phyloP scores from a whole-genome alignment of 2,329 filamentous ascomycete genomes.

The Cyclaneusma minus region DNA sequence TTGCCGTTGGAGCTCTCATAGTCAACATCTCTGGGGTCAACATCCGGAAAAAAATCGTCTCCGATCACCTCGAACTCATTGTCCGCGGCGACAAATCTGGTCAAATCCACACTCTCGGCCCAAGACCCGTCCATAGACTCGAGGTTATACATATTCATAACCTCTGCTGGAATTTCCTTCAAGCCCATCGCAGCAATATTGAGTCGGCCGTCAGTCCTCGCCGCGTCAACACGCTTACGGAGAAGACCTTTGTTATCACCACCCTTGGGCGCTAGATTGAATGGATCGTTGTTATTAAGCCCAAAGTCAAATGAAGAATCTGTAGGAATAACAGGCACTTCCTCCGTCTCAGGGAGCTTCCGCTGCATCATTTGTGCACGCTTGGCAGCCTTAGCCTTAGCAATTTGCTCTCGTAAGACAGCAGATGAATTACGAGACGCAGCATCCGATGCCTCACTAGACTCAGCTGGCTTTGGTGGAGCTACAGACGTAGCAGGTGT shows the following conservation, averaged over 20 bases:
- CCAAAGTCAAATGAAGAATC: constrained; percentile 41
- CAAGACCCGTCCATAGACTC: constrained; percentile 56
- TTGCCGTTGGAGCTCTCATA: constrained; percentile 53
- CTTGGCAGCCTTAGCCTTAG: constrained; percentile 76
- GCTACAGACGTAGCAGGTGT: neutral
- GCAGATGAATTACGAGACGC: constrained; percentile 54
- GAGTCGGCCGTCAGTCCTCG: constrained; percentile 62
- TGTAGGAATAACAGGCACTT: constrained; percentile 27
- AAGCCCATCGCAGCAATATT: constrained; percentile 80
- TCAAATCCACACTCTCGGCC: constrained; percentile 84
- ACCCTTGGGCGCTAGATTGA: constrained; percentile 48
- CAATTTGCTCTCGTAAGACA: constrained; percentile 77
- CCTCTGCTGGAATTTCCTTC: constrained; percentile 64
- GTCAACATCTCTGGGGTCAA: constrained; percentile 37
- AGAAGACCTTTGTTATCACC: constrained; percentile 49
- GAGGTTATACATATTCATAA: constrained; percentile 81
- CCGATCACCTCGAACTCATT: constrained; percentile 69
- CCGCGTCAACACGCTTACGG: constrained; percentile 54
- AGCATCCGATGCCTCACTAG: constrained; percentile 20
- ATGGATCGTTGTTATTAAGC: constrained; percentile 44
- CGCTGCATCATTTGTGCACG: constrained; percentile 30
- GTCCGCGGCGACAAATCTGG: constrained; percentile 71
- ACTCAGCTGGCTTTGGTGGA: constrained; percentile 5
- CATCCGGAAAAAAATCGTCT: constrained; percentile 67
- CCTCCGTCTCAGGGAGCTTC: constrained; percentile 17